A percentile compares a stretch with the other conserved stretches of the same genome.
These are phyloP conservation scores for Pseudocercospora eumusae DNA, from an alignment of 2,329 filamentous ascomycete genomes.

Conservation along the genomic window DNA sequence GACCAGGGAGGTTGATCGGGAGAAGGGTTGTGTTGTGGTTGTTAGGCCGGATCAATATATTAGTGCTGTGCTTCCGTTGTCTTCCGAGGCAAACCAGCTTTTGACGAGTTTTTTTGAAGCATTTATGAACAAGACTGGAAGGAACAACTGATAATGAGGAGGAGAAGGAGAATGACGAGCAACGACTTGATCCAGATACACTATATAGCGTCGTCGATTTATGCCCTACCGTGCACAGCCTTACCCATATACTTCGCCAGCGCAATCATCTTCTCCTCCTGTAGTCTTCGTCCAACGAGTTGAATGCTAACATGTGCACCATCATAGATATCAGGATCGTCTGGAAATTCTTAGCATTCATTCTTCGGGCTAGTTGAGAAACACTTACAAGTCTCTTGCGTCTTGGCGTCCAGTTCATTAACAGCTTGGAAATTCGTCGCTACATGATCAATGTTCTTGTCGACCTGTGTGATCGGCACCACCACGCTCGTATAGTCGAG, in stretches of 20 bases:
- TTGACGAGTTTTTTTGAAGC: slow-evolving; percentile 38
- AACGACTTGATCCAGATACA: neutral
- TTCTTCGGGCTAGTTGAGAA: neutral
- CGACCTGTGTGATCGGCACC: slow-evolving; percentile 58
- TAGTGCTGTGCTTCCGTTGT: slow-evolving; percentile 37
- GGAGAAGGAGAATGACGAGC: neutral
- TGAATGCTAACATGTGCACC: slow-evolving; percentile 43
- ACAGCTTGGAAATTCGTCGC: slow-evolving; percentile 41
- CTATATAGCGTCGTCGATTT: neutral
- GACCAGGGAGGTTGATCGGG: slow-evolving; percentile 59
- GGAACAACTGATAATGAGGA: neutral
- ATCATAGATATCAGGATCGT: slow-evolving; percentile 43
- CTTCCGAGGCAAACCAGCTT: slow-evolving; percentile 22
- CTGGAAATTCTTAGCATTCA: slow-evolving; percentile 28
- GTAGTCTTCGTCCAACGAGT: slow-evolving; percentile 39
- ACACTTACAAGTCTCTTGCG: slow-evolving; percentile 47
- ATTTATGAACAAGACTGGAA: slow-evolving; percentile 28
- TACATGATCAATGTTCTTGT: slow-evolving; percentile 53
- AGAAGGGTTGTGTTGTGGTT: slow-evolving; percentile 60
- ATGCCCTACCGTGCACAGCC: slow-evolving; percentile 22
- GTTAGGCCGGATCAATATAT: slow-evolving; percentile 70
- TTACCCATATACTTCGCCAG: slow-evolving; percentile 39
- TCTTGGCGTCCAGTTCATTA: slow-evolving; percentile 45
- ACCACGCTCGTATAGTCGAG: slow-evolving; percentile 49
- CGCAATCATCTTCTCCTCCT: slow-evolving; percentile 45